These are phyloP conservation scores for Casuarina glauca DNA, from an alignment of 306 rosid genomes.

Conservation along the genomic window DNA sequence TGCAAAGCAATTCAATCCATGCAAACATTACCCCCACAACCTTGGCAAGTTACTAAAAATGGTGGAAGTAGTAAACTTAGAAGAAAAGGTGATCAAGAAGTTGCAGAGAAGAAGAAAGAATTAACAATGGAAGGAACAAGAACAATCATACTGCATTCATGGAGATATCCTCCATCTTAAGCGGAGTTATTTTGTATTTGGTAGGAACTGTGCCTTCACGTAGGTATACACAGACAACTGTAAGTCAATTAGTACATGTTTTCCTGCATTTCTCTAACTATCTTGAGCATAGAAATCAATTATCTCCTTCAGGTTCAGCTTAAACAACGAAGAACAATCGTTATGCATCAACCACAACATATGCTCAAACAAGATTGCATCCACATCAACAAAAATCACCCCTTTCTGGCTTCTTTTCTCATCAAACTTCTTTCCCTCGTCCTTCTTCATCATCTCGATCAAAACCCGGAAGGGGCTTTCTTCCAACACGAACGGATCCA, in stretches of 20 bases:
- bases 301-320: slow-evolving; percentile 75
- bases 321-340: slow-evolving; percentile 69
- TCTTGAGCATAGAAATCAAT: slow-evolving; percentile 85
- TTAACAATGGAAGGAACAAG: not conserved
- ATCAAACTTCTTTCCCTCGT: not conserved
- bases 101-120: not conserved
- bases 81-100: not conserved
- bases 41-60: no score
- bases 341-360: slow-evolving; percentile 86
- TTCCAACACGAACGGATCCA: slow-evolving; percentile 73
- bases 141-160: not conserved
- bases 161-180: not conserved
- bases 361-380: slow-evolving; percentile 88
- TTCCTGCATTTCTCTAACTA: slow-evolving; percentile 18
- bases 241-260: no score
- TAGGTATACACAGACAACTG: no score
- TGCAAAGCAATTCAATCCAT: no score
- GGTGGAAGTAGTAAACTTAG: no score
- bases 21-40: no score
- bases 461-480: slow-evolving; percentile 67
- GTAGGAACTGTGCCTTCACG: not conserved
- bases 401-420: slow-evolving; percentile 13
- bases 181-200: not conserved
- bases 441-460: slow-evolving; percentile 54
- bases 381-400: slow-evolving; percentile 73